These are phyloP conservation scores for Aspergillus latus DNA, from an alignment of 2,329 filamentous ascomycete genomes.

Conservation along the genomic window DNA sequence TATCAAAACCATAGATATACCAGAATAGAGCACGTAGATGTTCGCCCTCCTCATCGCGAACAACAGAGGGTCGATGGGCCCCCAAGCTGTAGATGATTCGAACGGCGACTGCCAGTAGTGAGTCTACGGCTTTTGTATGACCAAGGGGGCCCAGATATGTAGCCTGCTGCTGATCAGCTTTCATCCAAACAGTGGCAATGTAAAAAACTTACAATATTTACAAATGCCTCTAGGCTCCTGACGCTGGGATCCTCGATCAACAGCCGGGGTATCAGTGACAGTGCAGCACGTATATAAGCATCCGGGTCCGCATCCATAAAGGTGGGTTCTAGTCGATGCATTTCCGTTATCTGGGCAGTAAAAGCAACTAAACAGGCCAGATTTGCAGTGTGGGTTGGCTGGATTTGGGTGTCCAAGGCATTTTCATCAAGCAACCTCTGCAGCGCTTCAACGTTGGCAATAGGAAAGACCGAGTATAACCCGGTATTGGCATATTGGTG, in stretches of 20 bases:
- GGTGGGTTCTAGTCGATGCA: constrained; percentile 23
- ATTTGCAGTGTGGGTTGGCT: constrained; percentile 1
- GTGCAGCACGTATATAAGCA: constrained; percentile 24
- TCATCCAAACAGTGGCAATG: constrained; percentile 8
- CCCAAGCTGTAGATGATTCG: constrained; percentile 25
- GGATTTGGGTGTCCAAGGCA: background rate
- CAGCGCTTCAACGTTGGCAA: constrained; percentile 20
- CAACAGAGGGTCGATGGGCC: constrained; percentile 11
- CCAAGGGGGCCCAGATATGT: constrained; percentile 23
- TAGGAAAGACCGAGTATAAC: constrained; percentile 28
- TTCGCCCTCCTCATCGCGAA: constrained; percentile 7
- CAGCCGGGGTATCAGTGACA: constrained; percentile 23
- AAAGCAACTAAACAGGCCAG: constrained; percentile 25
- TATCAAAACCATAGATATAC: constrained; percentile 26
- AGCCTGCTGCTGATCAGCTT: background rate
- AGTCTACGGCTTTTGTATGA: constrained; percentile 22
- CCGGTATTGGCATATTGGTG: constrained; percentile 22
- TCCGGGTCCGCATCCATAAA: constrained; percentile 24
- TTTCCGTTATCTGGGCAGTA: constrained; percentile 26
- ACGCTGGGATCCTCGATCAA: constrained; percentile 23
- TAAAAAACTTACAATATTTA: constrained; percentile 22
- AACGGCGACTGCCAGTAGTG: constrained; percentile 24
- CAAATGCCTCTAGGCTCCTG: constrained; percentile 21
- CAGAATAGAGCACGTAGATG: constrained; percentile 28
- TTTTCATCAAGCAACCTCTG: constrained; percentile 11